Base-by-base conservation (phyloP, 2,329 filamentous ascomycete genomes). In the Colletotrichum scovillei region DNA sequence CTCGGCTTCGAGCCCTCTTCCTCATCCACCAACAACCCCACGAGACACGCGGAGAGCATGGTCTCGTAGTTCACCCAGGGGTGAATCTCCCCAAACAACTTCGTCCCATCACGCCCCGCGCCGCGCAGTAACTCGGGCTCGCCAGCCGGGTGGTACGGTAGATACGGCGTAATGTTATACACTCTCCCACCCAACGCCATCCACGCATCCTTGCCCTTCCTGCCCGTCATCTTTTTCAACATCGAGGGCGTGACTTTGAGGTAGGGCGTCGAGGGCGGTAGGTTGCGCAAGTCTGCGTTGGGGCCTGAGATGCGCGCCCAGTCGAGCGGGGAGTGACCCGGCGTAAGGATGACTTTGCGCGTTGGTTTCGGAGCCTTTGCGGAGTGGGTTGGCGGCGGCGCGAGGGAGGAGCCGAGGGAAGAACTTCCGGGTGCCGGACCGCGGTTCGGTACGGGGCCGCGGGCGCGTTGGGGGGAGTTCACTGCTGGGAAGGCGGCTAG, bases 301-400 rank as follows among this genome's bases (percentile, higher is more conserved):
- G 92, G 91, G 24, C 88, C 87, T 1, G 91, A 89, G 1, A 98
- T 89, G 6, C 93, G 91, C 14, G 97, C 97, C 97, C 97, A 99
- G 88, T 99, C 97, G 14, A 99, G 91, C 0, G 97, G 96, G 2
- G 95, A 98, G 86, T 96, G 95, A 38, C 97, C 96, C 0, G 97
- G 97, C n/a, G 92, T 89, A 5, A 99, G 90, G 9, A 93, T 87
- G 5, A 98, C 94, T 79, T 96, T 94, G 81, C 89, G 90, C 12
- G 87, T 89, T 5, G 89, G 88, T 78, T 90, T 91, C 28, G 83
- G 75, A 2, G 90, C 89, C 71, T 86, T 87, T 55, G 84, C 80
- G 38, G 82, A 84, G 79, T 88, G 88, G 16, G 88, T 87, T 0
- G 90, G 88, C 0, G 90, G 90, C 0, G 88, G 90, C 0, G 87